Conservation (phyloP, 1,139 yeast species). For the Taphrina communis region DNA sequence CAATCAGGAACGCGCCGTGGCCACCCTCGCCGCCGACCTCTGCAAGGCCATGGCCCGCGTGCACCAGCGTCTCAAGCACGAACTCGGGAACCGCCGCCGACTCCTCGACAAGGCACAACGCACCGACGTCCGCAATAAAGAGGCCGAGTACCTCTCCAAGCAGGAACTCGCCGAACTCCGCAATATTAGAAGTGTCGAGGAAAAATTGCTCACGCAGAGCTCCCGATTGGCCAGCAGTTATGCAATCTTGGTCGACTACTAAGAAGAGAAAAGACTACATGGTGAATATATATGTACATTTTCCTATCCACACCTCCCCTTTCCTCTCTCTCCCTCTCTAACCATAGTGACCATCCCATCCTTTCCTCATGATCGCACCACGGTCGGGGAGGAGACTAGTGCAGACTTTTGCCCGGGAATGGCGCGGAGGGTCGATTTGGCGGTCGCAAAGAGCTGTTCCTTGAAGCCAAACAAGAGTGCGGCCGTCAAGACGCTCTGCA, state of each 20-base stretch:
- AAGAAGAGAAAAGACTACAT: not conserved
- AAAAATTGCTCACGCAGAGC: slow-evolving; percentile 25
- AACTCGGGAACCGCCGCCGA: slow-evolving; percentile 11
- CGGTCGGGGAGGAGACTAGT: slow-evolving; percentile 12
- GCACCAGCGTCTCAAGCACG: slow-evolving; percentile 32
- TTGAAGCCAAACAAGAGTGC: slow-evolving; percentile 90
- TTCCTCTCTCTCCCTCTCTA: not conserved
- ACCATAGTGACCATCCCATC: not conserved
- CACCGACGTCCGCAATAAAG: slow-evolving; percentile 32
- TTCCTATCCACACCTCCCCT: not conserved
- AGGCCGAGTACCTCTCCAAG: slow-evolving; percentile 28
- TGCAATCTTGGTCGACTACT: slow-evolving; percentile 20
- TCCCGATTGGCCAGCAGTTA: slow-evolving; percentile 20
- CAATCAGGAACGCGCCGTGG: slow-evolving; percentile 60
- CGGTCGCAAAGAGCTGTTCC: slow-evolving; percentile 63
- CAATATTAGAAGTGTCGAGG: slow-evolving; percentile 33
- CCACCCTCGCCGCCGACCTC: slow-evolving; percentile 58
- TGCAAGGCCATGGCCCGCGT: slow-evolving; percentile 33
- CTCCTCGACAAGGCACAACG: slow-evolving; percentile 35
- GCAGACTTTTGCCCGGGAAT: slow-evolving; percentile 30
- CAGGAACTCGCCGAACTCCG: slow-evolving; percentile 31
- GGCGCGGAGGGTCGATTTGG: slow-evolving; percentile 18
- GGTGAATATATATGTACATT: not conserved
- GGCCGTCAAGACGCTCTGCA: slow-evolving; percentile 84
- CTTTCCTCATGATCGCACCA: slow-evolving; percentile 4